Evolutionary conservation across 768 basidiomycete species (phyloP).

Genomic region (Termitomyces sp.): DNA sequence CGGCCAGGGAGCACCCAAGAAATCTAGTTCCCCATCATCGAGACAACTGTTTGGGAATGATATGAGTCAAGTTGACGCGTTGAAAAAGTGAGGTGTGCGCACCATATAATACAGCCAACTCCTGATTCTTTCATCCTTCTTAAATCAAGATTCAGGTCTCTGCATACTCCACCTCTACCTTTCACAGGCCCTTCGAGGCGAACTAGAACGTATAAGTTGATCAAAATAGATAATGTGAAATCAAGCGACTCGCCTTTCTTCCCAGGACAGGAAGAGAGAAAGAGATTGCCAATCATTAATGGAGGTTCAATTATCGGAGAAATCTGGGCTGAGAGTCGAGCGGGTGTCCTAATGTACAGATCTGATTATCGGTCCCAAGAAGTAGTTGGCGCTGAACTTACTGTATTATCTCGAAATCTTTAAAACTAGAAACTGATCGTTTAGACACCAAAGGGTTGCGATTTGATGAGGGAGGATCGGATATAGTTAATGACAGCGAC

Average conservation of each 20-base stretch:
- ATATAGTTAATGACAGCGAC: slow-evolving; percentile 10
- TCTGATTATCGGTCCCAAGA: background rate
- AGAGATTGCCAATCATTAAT: slow-evolving; percentile 73
- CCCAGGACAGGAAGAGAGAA: slow-evolving; percentile 89
- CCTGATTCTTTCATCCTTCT: slow-evolving; percentile 69
- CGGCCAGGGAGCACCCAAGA: slow-evolving; percentile 83
- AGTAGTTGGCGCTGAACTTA: background rate
- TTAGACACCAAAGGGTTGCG: background rate
- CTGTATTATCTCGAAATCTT: background rate
- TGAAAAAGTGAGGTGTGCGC: slow-evolving; percentile 13
- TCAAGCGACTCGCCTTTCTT: slow-evolving; percentile 65
- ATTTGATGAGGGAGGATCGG: slow-evolving; percentile 7
- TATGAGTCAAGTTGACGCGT: background rate
- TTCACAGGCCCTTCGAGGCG: slow-evolving; percentile 71
- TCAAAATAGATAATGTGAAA: background rate
- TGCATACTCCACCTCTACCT: slow-evolving; percentile 78
- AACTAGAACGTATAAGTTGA: slow-evolving; percentile 34
- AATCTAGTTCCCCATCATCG: slow-evolving; percentile 79
- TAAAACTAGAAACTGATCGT: background rate
- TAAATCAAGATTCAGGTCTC: slow-evolving; percentile 78
- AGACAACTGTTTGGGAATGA: slow-evolving; percentile 55
- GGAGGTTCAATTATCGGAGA: slow-evolving; percentile 4
- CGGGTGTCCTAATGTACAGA: background rate
- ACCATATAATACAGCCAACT: slow-evolving; percentile 85
- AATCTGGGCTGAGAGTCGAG: background rate